Evolutionary conservation across 2,329 filamentous ascomycete species (phyloP), one percentile per base, ranked within the genome.

Genomic region (Talaromyces amestolkiae): DNA sequence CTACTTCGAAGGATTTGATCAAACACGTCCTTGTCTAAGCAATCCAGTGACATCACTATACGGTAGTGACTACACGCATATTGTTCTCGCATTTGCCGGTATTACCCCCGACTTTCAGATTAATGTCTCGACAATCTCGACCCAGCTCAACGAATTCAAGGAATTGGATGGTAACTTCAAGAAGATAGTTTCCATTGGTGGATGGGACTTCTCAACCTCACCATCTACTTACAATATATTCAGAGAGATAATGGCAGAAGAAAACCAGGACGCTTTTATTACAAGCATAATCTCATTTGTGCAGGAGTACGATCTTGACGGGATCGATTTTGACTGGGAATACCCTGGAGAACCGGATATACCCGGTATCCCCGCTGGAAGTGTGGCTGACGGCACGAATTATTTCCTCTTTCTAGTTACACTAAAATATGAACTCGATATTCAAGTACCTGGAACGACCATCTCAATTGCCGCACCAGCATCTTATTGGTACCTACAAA

Each of bases 141-240:
- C n/a, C n/a, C n/a, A n/a, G n/a, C n/a, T 56, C 7, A 17, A 17
- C 17, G 27, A 58, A 15, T 22, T 63, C 10, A 39, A 53, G 5
- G 17, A 80, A 82, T 66, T 70, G 69, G 19, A 78, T 84, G 41
- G 24, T 83, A 4, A 77, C 78, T 0, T 77, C n/a, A n/a, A n/a
- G n/a, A n/a, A n/a, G n/a, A n/a, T n/a, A n/a, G n/a, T n/a, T n/a
- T n/a, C n/a, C n/a, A n/a, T 83, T 68, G 80, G 81, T 24, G 81
- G 81, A 27, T 83, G 82, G 82, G 72, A 70, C 22, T 78, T 79
- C 66, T 80, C 76, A 0, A 82, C 80, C 0, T 70, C 73, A 1
- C 71, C 75, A 0, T 70, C 62, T 3, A 80, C 78, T 0, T 81
- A 76, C 64, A 37, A 64, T 17, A 77, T 81, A 41, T 77, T 82